phyloP scores from a whole-genome alignment of 768 basidiomycete species.

The Trametopsis cervina region DNA sequence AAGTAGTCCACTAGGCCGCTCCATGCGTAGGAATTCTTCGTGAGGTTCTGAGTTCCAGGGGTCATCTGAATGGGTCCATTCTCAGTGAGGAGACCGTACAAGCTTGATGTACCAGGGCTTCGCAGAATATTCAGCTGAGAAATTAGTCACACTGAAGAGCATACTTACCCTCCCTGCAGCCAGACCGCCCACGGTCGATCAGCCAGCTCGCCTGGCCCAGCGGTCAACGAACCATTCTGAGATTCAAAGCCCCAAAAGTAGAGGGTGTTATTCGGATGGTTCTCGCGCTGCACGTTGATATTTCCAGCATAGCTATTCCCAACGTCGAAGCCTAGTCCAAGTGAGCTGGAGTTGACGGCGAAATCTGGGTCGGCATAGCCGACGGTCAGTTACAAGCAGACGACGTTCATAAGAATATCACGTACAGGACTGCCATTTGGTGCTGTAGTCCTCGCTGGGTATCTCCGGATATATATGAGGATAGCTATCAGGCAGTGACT shows the following conservation, averaged over 20 bases:
- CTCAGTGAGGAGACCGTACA: slow-evolving; percentile 59
- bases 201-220: slow-evolving; percentile 14
- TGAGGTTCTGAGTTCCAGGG: slow-evolving; percentile 41
- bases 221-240: slow-evolving; percentile 29
- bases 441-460: slow-evolving; percentile 26
- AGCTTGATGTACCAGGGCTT: slow-evolving; percentile 65
- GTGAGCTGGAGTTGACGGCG: slow-evolving; percentile 28
- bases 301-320: slow-evolving; percentile 31
- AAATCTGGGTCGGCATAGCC: slow-evolving; percentile 22
- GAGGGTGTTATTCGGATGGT: slow-evolving; percentile 30
- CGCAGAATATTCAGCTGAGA: slow-evolving; percentile 21
- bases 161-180: slow-evolving; percentile 31
- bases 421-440: slow-evolving; percentile 28
- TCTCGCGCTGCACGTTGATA: slow-evolving; percentile 24
- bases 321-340: slow-evolving; percentile 26
- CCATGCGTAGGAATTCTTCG: slow-evolving; percentile 52
- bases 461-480: slow-evolving; percentile 37
- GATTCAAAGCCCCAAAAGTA: slow-evolving; percentile 37
- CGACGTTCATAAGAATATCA: neutral
- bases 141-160: too few species aligned
- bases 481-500: slow-evolving; percentile 18
- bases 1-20: slow-evolving; percentile 55
- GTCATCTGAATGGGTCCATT: slow-evolving; percentile 64
- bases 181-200: slow-evolving; percentile 32
- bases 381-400: neutral